phyloP scores from a whole-genome alignment of 257 asterid species.

The Penstemon eatonii region DNA sequence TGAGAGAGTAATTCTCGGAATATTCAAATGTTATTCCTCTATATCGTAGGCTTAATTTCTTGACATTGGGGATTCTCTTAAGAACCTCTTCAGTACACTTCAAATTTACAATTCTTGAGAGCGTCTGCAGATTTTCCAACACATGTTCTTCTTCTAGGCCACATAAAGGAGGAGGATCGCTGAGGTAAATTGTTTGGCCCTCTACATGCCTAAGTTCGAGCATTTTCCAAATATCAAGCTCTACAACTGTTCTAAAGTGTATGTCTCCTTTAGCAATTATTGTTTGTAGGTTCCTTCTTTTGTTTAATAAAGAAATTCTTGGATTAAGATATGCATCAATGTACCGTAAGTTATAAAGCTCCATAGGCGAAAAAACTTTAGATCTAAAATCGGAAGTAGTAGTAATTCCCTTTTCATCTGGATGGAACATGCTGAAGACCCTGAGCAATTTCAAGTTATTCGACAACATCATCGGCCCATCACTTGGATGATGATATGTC shows the following conservation, averaged over 20 bases:
- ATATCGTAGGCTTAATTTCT: no score
- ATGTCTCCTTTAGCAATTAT: background rate
- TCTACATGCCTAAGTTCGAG: conserved; percentile 24
- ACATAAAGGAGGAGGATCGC: background rate
- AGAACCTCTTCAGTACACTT: no score
- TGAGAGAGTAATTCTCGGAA: no score
- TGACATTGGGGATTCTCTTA: no score
- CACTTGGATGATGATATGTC: background rate
- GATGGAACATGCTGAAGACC: background rate
- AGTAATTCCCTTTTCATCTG: background rate
- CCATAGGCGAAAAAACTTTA: background rate
- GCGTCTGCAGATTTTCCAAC: conserved; percentile 27
- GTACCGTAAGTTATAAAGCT: conserved; percentile 12
- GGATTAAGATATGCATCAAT: background rate
- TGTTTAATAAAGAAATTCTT: no score
- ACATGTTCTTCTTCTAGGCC: background rate
- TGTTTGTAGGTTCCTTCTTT: conserved; percentile 18
- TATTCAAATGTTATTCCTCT: no score
- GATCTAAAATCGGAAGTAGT: background rate
- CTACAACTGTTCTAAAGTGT: background rate
- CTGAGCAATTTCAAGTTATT: background rate
- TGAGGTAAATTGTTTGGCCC: background rate
- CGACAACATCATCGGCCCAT: background rate
- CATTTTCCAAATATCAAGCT: conserved; percentile 26
- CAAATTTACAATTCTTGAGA: background rate